phyloP scores from a whole-genome alignment of 495 filamentous ascomycete species.

The Venustampulla echinocandica region DNA sequence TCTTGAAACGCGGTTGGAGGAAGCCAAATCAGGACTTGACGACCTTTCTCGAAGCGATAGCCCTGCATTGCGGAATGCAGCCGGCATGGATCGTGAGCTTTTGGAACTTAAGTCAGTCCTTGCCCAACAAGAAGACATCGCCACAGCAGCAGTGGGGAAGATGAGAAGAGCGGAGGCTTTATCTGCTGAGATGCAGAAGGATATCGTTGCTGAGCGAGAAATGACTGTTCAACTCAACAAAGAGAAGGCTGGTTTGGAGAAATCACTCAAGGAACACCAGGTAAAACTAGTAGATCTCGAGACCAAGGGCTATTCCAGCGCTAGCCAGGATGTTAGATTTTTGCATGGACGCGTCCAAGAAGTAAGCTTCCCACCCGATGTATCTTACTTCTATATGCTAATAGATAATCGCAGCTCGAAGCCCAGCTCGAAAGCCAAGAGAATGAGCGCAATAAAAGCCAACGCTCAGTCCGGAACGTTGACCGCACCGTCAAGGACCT shows the following conservation, averaged over 20 bases:
- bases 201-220: constrained; percentile 86
- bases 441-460: constrained; percentile 62
- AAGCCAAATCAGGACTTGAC: constrained; percentile 86
- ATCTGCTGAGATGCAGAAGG: constrained; percentile 83
- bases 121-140: constrained; percentile 90
- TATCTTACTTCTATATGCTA: constrained; percentile 4
- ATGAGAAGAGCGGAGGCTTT: constrained; percentile 95
- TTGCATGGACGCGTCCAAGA: constrained; percentile 92
- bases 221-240: constrained; percentile 75
- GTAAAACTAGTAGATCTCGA: constrained; percentile 85
- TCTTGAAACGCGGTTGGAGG: constrained; percentile 76
- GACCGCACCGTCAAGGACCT: constrained; percentile 93
- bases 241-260: constrained; percentile 86
- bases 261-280: constrained; percentile 84
- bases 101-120: constrained; percentile 83
- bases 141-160: constrained; percentile 86
- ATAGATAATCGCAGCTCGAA: constrained; percentile 58
- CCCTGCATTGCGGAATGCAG: constrained; percentile 86
- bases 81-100: constrained; percentile 79
- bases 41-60: constrained; percentile 80
- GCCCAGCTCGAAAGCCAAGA: constrained; percentile 83
- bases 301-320: constrained; percentile 91
- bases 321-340: constrained; percentile 92
- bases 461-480: constrained; percentile 82
- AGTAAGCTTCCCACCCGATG: constrained; percentile 44